Evolutionary conservation across 805 yeast genomes (phyloP).

Genomic region (Suhomyces vadensis): DNA sequence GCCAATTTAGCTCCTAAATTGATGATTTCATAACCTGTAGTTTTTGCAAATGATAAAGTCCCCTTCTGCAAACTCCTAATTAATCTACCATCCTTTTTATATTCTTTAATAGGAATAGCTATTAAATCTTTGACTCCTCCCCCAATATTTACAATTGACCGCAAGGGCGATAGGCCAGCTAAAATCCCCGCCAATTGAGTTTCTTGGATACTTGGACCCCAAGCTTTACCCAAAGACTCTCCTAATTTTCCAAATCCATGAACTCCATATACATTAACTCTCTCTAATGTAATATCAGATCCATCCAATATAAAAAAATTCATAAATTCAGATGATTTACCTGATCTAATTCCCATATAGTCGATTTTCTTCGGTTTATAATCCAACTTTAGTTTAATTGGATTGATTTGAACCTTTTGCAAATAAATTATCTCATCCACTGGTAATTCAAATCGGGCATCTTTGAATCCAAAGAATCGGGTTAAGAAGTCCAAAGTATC

Average conservation of each 20-base stretch:
- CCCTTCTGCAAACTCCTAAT: slow-evolving; percentile 75
- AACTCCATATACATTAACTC: slow-evolving; percentile 69
- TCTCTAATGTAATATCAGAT: slow-evolving; percentile 65
- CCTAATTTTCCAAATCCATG: slow-evolving; percentile 69
- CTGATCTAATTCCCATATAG: slow-evolving; percentile 80
- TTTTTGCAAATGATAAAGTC: slow-evolving; percentile 67
- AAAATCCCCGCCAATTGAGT: slow-evolving; percentile 79
- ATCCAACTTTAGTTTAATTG: slow-evolving; percentile 68
- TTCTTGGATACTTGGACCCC: slow-evolving; percentile 87
- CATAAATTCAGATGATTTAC: slow-evolving; percentile 82
- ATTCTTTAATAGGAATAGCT: slow-evolving; percentile 72
- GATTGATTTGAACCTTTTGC: slow-evolving; percentile 63
- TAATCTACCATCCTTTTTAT: slow-evolving; percentile 68
- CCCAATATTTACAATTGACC: slow-evolving; percentile 75
- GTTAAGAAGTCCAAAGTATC: slow-evolving; percentile 85
- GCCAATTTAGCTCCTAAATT: slow-evolving; percentile 83
- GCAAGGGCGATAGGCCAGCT: slow-evolving; percentile 81
- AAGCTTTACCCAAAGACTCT: slow-evolving; percentile 56
- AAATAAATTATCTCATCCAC: slow-evolving; percentile 67
- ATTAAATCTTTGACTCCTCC: slow-evolving; percentile 74
- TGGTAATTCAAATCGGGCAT: slow-evolving; percentile 62
- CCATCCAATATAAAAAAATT: slow-evolving; percentile 89
- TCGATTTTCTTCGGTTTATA: slow-evolving; percentile 91
- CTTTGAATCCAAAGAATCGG: slow-evolving; percentile 80
- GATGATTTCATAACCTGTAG: slow-evolving; percentile 77